These are phyloP conservation scores for Grigorovia jiainica DNA, from an alignment of 805 yeast species.

Conservation along the genomic window DNA sequence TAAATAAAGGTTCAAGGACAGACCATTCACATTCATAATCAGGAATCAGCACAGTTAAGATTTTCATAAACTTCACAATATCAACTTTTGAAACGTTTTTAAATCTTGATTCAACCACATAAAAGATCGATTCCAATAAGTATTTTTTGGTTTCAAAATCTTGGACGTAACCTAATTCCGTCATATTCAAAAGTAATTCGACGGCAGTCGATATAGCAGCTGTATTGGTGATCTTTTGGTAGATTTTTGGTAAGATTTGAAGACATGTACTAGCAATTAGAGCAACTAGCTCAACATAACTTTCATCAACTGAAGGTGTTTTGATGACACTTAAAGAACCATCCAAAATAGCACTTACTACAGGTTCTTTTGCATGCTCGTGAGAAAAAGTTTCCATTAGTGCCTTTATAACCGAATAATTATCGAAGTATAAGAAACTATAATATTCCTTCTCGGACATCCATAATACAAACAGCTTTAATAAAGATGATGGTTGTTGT, in stretches of 20 bases:
- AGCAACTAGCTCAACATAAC: slow-evolving; percentile 42
- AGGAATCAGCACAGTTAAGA: slow-evolving; percentile 46
- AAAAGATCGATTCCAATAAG: slow-evolving; percentile 48
- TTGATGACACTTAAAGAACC: slow-evolving; percentile 42
- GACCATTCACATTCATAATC: slow-evolving; percentile 44
- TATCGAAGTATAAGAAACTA: slow-evolving; percentile 46
- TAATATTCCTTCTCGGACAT: slow-evolving; percentile 37
- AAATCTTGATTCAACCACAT: slow-evolving; percentile 50
- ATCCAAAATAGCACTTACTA: slow-evolving; percentile 43
- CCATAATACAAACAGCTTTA: slow-evolving; percentile 58
- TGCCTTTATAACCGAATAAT: slow-evolving; percentile 44
- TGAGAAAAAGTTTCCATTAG: slow-evolving; percentile 46
- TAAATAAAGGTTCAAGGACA: slow-evolving; percentile 42
- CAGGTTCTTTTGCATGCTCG: slow-evolving; percentile 56
- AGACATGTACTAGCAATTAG: slow-evolving; percentile 51
- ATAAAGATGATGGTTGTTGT: slow-evolving; percentile 72
- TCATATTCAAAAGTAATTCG: slow-evolving; percentile 40
- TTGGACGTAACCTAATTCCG: slow-evolving; percentile 49
- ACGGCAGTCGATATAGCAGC: slow-evolving; percentile 46
- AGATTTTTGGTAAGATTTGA: slow-evolving; percentile 39
- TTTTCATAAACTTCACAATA: slow-evolving; percentile 46
- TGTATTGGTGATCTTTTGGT: slow-evolving; percentile 31
- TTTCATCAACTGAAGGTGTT: slow-evolving; percentile 33
- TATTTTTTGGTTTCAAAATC: slow-evolving; percentile 43
- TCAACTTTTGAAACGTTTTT: slow-evolving; percentile 42